Base-by-base conservation (phyloP, 495 filamentous ascomycete species). In the Lasiosphaeria miniovina region DNA sequence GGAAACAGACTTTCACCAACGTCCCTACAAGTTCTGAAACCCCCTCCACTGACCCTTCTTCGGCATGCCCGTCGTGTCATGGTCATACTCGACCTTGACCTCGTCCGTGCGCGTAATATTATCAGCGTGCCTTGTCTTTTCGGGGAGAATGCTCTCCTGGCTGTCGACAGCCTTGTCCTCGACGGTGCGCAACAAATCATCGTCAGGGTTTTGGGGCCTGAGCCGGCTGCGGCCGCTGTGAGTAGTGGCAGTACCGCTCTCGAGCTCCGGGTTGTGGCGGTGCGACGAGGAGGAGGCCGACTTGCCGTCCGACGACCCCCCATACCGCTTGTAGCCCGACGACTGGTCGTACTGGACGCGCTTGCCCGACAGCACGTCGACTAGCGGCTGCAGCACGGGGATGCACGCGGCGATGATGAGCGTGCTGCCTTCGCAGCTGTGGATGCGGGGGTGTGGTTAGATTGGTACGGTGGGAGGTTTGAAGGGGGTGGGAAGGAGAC, bases 391-490 rank as follows among this genome's bases (percentile, higher is more conserved):
- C 3, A 82, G 68, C 49, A 79, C 70, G 6, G 78, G 79, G 52
- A 82, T 77, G 62, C 75, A 81, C 33, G 77, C 71, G 12, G 79
- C 79, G 36, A 80, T 75, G 58, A 79, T 77, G 58, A 81, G 68
- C 35, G 72, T 69, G 64, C 75, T 75, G 15, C 73, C 75, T 66
- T 82, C 78, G 66, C 79, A 66, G 35, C 75, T 78, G 50, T 63
- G 15, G 17, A 24, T 10, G 5, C 32, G 36, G 24, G 57, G 17
- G 36, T 41, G 38, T 8, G 58, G 31, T 61, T 57, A 64, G 57
- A 34, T 4, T 6, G 10, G 3, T 38, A 33, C 17, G 32, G 15
- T 41, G 41, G 8, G 10, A 34, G 3, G 6, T 14, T 24, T 24
- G 24, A 24, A 24, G 24, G 9, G 24, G 52, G 43, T 9, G 7